Percentiles rank a stretch among this genome's conserved stretches.
Evolutionary conservation across 441 rosid species (phyloP).

Genomic region (Raphanus hybrid): DNA sequence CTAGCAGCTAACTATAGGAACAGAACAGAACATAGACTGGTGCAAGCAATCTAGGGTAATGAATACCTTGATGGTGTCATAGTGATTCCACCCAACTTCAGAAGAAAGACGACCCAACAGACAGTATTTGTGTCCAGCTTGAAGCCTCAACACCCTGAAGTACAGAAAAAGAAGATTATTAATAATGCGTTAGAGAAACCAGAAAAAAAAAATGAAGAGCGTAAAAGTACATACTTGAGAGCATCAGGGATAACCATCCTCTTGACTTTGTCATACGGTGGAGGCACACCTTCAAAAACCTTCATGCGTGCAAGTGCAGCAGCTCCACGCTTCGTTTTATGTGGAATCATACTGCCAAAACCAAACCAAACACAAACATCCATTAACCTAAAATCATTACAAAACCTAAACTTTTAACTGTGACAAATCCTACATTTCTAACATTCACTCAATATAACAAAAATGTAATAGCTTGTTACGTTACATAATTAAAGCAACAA

Average conservation of each 20-base stretch:
- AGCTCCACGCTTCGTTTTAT: conserved; percentile 72
- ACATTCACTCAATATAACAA: no score
- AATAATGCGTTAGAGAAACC: neutral
- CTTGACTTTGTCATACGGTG: conserved; percentile 65
- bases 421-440: neutral
- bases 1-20: neutral
- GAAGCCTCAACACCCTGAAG: conserved; percentile 86
- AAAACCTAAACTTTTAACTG: neutral
- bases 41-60: neutral
- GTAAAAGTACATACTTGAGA: conserved; percentile 50
- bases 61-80: conserved; percentile 77
- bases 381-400: neutral
- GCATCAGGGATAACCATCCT: conserved; percentile 79
- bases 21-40: neutral
- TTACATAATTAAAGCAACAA: no score
- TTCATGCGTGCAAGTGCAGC: conserved; percentile 66
- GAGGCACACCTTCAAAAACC: conserved; percentile 64
- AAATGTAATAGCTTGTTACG: no score
- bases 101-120: conserved; percentile 74
- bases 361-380: neutral
- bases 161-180: neutral
- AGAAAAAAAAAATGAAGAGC: neutral
- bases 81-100: conserved; percentile 89
- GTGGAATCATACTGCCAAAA: conserved; percentile 60
- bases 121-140: conserved; percentile 77